phyloP scores from a whole-genome alignment of 2,329 filamentous ascomycete genomes.

The Talaromyces amestolkiae region DNA sequence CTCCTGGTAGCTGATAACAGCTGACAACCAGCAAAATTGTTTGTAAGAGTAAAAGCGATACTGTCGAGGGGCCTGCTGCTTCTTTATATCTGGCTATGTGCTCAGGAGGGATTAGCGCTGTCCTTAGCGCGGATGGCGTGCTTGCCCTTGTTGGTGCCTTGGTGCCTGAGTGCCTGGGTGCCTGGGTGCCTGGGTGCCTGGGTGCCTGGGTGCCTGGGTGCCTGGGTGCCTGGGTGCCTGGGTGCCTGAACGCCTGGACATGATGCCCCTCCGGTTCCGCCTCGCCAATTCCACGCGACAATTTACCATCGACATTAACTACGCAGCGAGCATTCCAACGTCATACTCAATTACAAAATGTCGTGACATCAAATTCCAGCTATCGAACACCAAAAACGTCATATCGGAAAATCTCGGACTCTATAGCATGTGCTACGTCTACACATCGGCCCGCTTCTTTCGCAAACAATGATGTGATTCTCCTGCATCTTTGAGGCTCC shows the following conservation, averaged over 20 bases:
- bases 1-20: background rate
- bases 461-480: background rate
- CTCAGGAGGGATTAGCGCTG: background rate
- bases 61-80: conserved; percentile 8
- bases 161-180: conserved; percentile 11
- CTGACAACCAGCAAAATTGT: background rate
- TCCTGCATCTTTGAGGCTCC: conserved; percentile 2
- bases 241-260: background rate
- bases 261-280: background rate
- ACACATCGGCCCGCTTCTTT: background rate
- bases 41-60: background rate
- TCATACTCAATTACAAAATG: background rate
- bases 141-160: conserved; percentile 3
- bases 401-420: background rate
- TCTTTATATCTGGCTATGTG: conserved; percentile 2
- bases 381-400: background rate
- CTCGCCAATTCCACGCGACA: background rate
- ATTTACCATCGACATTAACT: background rate
- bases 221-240: conserved; percentile 15
- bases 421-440: background rate
- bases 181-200: background rate
- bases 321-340: background rate
- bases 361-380: background rate
- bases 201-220: conserved; percentile 14
- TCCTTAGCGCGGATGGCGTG: conserved; percentile 19